Evolutionary conservation across 2,329 filamentous ascomycete genomes (phyloP).

Genomic region (Penicillium sp.): DNA sequence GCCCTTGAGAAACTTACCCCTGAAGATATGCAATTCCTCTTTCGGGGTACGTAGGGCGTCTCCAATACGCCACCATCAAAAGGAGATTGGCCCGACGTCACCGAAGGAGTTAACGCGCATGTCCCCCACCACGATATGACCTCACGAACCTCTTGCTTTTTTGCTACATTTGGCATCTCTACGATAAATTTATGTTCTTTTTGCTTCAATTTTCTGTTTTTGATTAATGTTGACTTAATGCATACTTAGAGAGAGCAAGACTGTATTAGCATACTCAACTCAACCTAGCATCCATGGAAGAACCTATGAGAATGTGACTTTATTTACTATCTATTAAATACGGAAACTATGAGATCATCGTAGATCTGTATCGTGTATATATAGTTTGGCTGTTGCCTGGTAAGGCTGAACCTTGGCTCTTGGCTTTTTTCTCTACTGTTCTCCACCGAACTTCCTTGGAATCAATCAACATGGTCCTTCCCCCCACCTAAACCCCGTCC

Average conservation of each 20-base stretch:
- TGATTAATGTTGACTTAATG: too few relatives aligned
- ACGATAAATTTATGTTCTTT: not conserved
- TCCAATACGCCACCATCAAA: conserved; percentile 3
- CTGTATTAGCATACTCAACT: not conserved
- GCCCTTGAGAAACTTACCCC: conserved; percentile 89
- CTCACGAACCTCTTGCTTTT: conserved; percentile 5
- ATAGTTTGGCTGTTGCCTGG: conserved; percentile 12
- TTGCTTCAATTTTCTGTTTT: not conserved
- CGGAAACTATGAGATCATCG: not conserved
- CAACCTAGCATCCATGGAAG: not conserved
- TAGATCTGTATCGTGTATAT: not conserved
- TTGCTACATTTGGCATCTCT: not conserved
- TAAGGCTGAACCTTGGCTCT: conserved; percentile 26
- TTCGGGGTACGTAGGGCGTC: conserved; percentile 66
- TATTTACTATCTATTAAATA: too few relatives aligned
- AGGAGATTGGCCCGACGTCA: conserved; percentile 2
- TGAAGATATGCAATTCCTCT: conserved; percentile 94
- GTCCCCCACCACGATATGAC: conserved; percentile 4
- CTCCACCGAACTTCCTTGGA: not conserved
- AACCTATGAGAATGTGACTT: too few relatives aligned
- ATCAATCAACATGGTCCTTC: not conserved
- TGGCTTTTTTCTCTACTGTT: not conserved
- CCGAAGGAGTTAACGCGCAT: not conserved
- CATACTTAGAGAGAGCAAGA: not conserved
- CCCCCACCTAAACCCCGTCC: not conserved